Evolutionary conservation across 2,329 filamentous ascomycete species (phyloP), one percentile per base, ranked within the genome.

Genomic region (Fusarium praegraminearum): DNA sequence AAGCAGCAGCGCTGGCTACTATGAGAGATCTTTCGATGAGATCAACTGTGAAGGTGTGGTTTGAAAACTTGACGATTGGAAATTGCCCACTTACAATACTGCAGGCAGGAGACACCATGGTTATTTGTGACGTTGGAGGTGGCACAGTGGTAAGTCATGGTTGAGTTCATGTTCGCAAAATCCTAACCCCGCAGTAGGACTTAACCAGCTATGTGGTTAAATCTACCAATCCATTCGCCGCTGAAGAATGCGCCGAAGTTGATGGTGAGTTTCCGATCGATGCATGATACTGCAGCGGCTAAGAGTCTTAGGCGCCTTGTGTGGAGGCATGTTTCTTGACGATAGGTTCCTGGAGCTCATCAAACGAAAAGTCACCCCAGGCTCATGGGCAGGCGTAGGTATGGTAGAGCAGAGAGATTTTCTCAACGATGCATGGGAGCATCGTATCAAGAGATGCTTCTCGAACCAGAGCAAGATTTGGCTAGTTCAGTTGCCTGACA

Each of bases 1-100:
- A 85, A 60, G 83, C 83, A 0, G 83, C 83, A 1, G 82, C 82
- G 0, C 38, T 85, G 0, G 78, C 81, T 0, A 78, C 78, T 0
- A 63, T 84, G 1, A 63, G 73, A 1, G 77, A 79, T 3, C 54
- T 80, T 0, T 64, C 69, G 0, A 65, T 72, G 7, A 64, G 73
- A 2, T 69, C 66, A 0, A 70, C 68, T 0, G 67, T 79, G 0
- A 53, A 75, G 41, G 73, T 73, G 57, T n/a, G 49, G 16, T 10
- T 5, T 1, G n/a, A 7, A 16, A n/a, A 5, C 2, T 6, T 2
- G 2, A 5, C 5, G 3, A 16, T 24, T 13, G 7, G 18, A 33
- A n/a, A 38, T 2, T 15, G 5, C 5, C 5, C 55, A 3, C 36
- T 66, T 2, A 67, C 20, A 3, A 28, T 24, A 1, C 10, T 2